These are phyloP conservation scores for Fusarium zealandicum DNA, from an alignment of 2,329 filamentous ascomycete species.

Conservation along the genomic window DNA sequence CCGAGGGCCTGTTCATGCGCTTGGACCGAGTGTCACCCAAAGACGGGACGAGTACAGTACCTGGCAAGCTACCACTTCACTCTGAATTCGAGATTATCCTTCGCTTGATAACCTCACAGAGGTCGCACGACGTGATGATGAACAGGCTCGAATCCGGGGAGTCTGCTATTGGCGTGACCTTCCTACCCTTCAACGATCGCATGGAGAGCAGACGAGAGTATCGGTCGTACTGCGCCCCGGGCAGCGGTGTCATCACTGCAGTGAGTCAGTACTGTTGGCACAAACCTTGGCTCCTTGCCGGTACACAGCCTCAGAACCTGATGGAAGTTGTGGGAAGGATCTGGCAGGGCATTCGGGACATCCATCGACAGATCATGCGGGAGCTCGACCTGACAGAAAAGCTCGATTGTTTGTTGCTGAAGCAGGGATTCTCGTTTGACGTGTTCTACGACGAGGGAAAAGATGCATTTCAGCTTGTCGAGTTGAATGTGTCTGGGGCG, in stretches of 20 bases:
- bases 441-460: conserved; percentile 46
- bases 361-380: conserved; percentile 11
- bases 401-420: conserved; percentile 42
- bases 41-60: conserved; percentile 44
- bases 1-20: conserved; percentile 51
- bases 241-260: conserved; percentile 42
- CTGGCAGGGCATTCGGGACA: conserved; percentile 7
- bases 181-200: conserved; percentile 51
- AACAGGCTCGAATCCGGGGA: conserved; percentile 32
- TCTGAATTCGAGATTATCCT: conserved; percentile 46
- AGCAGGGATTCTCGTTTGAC: conserved; percentile 55
- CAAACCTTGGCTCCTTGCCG: conserved; percentile 43
- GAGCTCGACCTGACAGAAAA: conserved; percentile 14
- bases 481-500: conserved; percentile 55
- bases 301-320: conserved; percentile 8
- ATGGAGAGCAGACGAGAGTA: conserved; percentile 52
- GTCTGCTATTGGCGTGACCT: conserved; percentile 44
- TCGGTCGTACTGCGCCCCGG: conserved; percentile 53
- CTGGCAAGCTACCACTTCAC: conserved; percentile 39
- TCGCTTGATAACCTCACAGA: conserved; percentile 48
- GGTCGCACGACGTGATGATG: conserved; percentile 47
- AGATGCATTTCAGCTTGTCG: conserved; percentile 45
- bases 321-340: conserved; percentile 26
- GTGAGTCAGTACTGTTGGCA: conserved; percentile 54
- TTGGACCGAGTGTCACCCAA: conserved; percentile 54